Conservation (phyloP, 2,329 filamentous ascomycete genomes). For the Diatrype stigma region DNA sequence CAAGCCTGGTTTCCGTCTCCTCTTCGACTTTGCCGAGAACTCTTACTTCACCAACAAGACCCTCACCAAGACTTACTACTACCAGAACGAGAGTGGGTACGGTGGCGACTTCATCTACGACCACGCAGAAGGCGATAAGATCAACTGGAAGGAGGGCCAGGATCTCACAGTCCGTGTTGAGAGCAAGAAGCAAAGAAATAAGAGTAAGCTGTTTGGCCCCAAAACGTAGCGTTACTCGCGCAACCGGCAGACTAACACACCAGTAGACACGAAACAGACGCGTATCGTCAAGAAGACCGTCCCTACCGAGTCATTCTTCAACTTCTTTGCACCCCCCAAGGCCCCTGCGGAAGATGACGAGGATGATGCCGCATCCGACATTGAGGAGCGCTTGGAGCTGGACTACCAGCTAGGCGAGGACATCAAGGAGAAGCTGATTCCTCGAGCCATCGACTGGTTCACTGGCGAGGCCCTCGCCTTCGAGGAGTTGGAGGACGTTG, state of each 20-base stretch:
- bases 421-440: conserved; percentile 99
- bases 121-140: conserved; percentile 96
- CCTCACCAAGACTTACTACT: conserved; percentile 97
- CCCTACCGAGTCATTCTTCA: conserved; percentile 97
- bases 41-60: conserved; percentile 97
- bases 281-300: conserved; percentile 99
- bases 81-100: conserved; percentile 97
- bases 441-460: conserved; percentile 98
- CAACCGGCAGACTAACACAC: conserved; percentile 6
- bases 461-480: conserved; percentile 96
- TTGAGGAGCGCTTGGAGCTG: conserved; percentile 95
- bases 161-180: conserved; percentile 92
- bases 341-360: conserved; percentile 68
- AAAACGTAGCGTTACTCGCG: neutral
- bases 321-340: conserved; percentile 96
- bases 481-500: conserved; percentile 83
- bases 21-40: conserved; percentile 95
- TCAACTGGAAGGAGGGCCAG: conserved; percentile 91
- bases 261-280: conserved; percentile 93
- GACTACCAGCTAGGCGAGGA: conserved; percentile 99
- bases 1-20: conserved; percentile 94
- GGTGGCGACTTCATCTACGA: conserved; percentile 99
- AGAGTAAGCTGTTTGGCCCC: conserved; percentile 63
- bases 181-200: conserved; percentile 99
- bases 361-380: conserved; percentile 76